Conservation (phyloP, 1,139 yeast species). For the Yamadazyma sp. region DNA sequence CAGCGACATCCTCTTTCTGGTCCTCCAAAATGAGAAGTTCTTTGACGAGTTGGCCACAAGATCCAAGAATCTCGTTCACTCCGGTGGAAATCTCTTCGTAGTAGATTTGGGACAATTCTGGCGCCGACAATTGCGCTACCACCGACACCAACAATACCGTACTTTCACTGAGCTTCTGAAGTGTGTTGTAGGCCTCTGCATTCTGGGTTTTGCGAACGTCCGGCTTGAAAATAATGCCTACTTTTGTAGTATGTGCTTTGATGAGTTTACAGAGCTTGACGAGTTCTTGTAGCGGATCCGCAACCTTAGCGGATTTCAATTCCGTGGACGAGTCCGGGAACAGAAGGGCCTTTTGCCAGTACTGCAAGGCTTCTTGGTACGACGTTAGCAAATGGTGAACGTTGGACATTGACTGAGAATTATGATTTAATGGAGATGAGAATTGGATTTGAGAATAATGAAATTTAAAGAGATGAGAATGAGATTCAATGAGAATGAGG, state of each 20-base stretch:
- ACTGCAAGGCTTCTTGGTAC: constrained; percentile 34
- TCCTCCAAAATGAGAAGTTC: constrained; percentile 28
- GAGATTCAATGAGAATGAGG: no score
- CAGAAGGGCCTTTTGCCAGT: constrained; percentile 25
- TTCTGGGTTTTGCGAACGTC: constrained; percentile 40
- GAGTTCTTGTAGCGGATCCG: constrained; percentile 55
- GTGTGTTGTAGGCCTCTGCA: constrained; percentile 53
- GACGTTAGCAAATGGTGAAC: constrained; percentile 29
- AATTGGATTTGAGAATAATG: neutral
- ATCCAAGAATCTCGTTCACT: constrained; percentile 28
- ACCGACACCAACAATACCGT: constrained; percentile 47
- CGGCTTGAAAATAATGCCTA: constrained; percentile 74
- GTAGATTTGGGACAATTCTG: constrained; percentile 40
- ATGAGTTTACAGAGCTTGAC: constrained; percentile 57
- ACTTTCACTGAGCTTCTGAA: constrained; percentile 49
- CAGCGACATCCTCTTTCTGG: constrained; percentile 18
- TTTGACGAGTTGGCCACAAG: constrained; percentile 20
- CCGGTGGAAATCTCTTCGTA: constrained; percentile 35
- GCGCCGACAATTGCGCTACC: constrained; percentile 40
- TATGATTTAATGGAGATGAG: neutral
- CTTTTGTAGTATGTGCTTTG: constrained; percentile 77
- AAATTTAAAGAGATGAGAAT: no score
- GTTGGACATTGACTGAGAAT: constrained; percentile 15
- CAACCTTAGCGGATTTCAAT: constrained; percentile 36
- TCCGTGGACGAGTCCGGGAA: constrained; percentile 10